Conservation (phyloP, 208 protist species). For the Acanthamoeba healyi region DNA sequence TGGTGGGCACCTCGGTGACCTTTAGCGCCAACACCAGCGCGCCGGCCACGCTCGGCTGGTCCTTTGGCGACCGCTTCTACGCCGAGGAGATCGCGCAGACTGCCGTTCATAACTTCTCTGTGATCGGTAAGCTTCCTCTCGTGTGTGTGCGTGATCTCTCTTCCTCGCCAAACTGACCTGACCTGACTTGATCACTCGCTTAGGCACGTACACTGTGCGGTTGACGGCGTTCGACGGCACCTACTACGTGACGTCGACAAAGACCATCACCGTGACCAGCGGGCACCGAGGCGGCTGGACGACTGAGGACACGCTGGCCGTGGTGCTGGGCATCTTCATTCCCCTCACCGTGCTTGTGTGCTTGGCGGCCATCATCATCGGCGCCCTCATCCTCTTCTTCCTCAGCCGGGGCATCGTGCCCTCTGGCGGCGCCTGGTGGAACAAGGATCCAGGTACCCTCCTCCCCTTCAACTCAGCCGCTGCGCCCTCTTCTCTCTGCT, state of each 20-base stretch:
- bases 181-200: too few relatives aligned
- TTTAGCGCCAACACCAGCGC: not conserved
- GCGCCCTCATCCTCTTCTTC: not conserved
- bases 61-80: not conserved
- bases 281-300: not conserved
- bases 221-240: slow-evolving; percentile 38
- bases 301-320: slow-evolving; percentile 10
- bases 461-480: not conserved
- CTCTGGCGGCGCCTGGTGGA: slow-evolving; percentile 21
- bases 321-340: slow-evolving; percentile 36
- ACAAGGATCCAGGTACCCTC: not conserved
- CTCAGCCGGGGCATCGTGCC: slow-evolving; percentile 20
- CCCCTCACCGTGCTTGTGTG: not conserved
- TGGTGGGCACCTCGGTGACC: not conserved
- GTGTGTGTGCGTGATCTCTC: not conserved
- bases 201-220: not conserved
- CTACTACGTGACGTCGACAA: slow-evolving; percentile 1
- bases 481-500: not conserved
- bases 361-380: not conserved
- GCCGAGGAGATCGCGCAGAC: not conserved
- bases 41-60: slow-evolving; percentile 9
- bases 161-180: too few relatives aligned
- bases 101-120: not conserved
- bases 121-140: not conserved
- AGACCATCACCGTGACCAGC: slow-evolving; percentile 1